A percentile compares a stretch with the other conserved stretches of the same genome.
These are phyloP conservation scores for Wickerhamiella bombiphila DNA, from an alignment of 805 yeast genomes.

Conservation along the genomic window DNA sequence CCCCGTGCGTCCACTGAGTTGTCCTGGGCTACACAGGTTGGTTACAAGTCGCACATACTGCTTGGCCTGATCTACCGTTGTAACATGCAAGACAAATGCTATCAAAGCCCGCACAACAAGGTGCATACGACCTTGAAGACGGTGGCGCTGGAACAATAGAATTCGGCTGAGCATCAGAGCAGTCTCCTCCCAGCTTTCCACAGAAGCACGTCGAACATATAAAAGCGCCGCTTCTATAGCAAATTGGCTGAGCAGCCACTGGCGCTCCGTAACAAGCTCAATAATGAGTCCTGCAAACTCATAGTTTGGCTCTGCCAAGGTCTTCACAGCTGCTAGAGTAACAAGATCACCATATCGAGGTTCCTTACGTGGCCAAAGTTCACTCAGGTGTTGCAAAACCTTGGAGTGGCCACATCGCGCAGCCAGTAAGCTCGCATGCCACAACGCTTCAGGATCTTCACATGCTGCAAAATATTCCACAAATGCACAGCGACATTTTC, in stretches of 20 bases:
- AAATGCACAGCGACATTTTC: not conserved
- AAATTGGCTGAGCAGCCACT: constrained; percentile 54
- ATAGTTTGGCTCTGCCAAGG: not conserved
- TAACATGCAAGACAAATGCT: constrained; percentile 32
- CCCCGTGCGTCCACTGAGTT: constrained; percentile 20
- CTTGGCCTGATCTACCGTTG: constrained; percentile 7
- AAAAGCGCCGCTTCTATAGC: constrained; percentile 40
- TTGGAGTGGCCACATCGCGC: not conserved
- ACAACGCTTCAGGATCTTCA: not conserved
- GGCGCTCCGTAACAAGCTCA: constrained; percentile 31
- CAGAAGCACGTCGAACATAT: not conserved
- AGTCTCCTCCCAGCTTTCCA: too few relatives aligned
- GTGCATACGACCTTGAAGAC: constrained; percentile 62
- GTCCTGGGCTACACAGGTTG: constrained; percentile 62
- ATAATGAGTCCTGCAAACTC: constrained; percentile 26
- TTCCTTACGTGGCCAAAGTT: not conserved
- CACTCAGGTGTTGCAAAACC: not conserved
- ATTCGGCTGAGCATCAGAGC: constrained; percentile 43
- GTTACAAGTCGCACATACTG: constrained; percentile 42
- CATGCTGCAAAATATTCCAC: not conserved
- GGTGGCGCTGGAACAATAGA: constrained; percentile 51
- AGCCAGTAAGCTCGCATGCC: not conserved
- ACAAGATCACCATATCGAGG: not conserved
- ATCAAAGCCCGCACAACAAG: constrained; percentile 37
- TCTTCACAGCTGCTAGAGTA: not conserved